A percentile compares a stretch with the other conserved stretches of the same genome.
phyloP scores from a whole-genome alignment of 768 basidiomycete genomes.

The Cyclocybe aegerita region DNA sequence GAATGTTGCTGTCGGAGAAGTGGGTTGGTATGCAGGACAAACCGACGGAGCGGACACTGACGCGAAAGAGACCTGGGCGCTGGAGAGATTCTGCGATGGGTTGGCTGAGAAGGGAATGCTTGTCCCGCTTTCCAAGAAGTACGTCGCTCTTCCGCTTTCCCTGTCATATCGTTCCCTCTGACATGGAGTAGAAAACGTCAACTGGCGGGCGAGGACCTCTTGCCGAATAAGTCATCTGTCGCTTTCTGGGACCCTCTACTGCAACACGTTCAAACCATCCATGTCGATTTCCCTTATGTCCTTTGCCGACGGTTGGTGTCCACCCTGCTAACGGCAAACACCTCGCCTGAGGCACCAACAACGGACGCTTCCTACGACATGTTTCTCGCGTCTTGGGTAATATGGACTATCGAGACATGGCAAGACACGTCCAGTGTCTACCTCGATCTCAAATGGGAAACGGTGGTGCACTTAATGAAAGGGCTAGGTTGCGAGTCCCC shows the following conservation, averaged over 20 bases:
- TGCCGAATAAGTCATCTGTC: conserved; percentile 52
- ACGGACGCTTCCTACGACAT: conserved; percentile 47
- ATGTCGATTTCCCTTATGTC: conserved; percentile 50
- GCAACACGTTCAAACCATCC: conserved; percentile 51
- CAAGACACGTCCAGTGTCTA: conserved; percentile 19
- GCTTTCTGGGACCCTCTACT: conserved; percentile 69
- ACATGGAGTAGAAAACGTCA: conserved; percentile 51
- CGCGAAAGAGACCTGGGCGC: conserved; percentile 60
- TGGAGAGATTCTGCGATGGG: conserved; percentile 65
- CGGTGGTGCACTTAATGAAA: conserved; percentile 45
- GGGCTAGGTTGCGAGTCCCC: conserved; percentile 38
- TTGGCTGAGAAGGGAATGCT: conserved; percentile 72
- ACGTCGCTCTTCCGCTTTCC: conserved; percentile 25
- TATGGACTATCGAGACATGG: conserved; percentile 55
- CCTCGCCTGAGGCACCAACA: conserved; percentile 11
- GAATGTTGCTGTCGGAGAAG: conserved; percentile 42
- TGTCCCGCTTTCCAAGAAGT: conserved; percentile 87
- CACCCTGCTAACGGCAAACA: conserved; percentile 21
- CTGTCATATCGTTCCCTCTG: conserved; percentile 45
- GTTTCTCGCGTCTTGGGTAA: conserved; percentile 69
- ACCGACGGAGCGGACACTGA: conserved; percentile 37
- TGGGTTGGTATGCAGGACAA: conserved; percentile 44
- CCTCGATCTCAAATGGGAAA: conserved; percentile 43
- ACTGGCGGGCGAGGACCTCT: conserved; percentile 38
- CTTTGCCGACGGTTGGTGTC: conserved; percentile 48